Evolutionary conservation across 208 protist genomes (phyloP).

Genomic region (Crithidia sp.): DNA sequence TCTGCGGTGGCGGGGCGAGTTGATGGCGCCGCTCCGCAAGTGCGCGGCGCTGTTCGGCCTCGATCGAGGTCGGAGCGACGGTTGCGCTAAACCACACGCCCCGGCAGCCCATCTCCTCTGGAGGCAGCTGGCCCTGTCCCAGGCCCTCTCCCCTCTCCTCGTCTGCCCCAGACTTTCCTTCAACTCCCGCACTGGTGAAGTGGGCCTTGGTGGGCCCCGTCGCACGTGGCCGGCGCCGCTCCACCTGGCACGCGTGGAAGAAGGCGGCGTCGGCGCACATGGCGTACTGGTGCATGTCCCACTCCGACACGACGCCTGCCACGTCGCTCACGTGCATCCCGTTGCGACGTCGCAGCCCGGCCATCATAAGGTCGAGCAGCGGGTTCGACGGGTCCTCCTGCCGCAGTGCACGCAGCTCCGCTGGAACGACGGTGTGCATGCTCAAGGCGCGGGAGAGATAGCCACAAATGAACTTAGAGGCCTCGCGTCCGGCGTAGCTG

Average conservation of each 20-base stretch:
- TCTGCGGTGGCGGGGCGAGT: constrained; percentile 41
- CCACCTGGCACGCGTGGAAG: constrained; percentile 45
- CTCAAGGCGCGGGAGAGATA: constrained; percentile 66
- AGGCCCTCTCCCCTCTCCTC: neutral
- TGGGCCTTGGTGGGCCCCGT: neutral
- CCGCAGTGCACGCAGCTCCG: constrained; percentile 43
- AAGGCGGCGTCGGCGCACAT: constrained; percentile 68
- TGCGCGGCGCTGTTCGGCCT: constrained; percentile 29
- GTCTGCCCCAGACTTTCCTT: neutral
- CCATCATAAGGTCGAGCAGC: constrained; percentile 62
- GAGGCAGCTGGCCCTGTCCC: neutral
- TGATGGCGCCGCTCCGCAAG: constrained; percentile 18
- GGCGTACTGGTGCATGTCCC: constrained; percentile 86
- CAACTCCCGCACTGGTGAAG: neutral
- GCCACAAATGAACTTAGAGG: constrained; percentile 50
- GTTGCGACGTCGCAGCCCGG: constrained; percentile 32
- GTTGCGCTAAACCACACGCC: constrained; percentile 81
- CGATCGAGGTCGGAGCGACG: constrained; percentile 48
- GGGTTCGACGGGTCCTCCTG: constrained; percentile 62
- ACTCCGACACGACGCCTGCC: constrained; percentile 60
- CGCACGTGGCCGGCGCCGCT: neutral
- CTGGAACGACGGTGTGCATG: constrained; percentile 64
- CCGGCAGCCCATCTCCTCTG: constrained; percentile 58
- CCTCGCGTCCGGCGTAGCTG: constrained; percentile 65
- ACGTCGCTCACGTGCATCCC: constrained; percentile 13